Percentiles rank a stretch among this genome's conserved stretches.
These are phyloP conservation scores for Omphalotus guepiniiformis DNA, from an alignment of 768 basidiomycete genomes.

Conservation along the genomic window DNA sequence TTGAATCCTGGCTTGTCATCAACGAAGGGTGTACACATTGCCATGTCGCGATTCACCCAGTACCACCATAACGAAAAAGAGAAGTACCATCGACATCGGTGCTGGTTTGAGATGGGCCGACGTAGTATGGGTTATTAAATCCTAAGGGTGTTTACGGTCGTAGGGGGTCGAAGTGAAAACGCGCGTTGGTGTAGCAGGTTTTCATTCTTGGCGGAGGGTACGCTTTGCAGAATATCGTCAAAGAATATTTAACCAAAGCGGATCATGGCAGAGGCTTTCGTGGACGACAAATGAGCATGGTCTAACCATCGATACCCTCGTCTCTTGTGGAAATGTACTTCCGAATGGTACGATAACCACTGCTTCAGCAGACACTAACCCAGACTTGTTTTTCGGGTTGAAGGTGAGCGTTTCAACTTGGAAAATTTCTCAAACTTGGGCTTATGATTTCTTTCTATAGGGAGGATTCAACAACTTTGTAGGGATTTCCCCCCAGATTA, in stretches of 20 bases:
- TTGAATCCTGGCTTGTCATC: conserved; percentile 34
- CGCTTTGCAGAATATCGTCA: neutral
- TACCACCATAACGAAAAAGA: conserved; percentile 16
- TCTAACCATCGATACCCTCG: conserved; percentile 34
- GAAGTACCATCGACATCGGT: conserved; percentile 14
- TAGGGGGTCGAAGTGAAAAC: conserved; percentile 36
- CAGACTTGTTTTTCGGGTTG: conserved; percentile 39
- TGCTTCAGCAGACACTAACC: conserved; percentile 25
- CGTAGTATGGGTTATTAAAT: conserved; percentile 36
- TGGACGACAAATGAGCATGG: conserved; percentile 41
- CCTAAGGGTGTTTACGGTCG: conserved; percentile 30
- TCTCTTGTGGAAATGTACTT: conserved; percentile 33
- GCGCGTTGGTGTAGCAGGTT: conserved; percentile 36
- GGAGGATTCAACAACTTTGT: conserved; percentile 64
- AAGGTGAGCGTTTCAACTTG: conserved; percentile 23
- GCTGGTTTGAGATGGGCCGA: conserved; percentile 34
- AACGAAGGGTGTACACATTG: conserved; percentile 34
- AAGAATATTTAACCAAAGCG: neutral
- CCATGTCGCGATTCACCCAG: conserved; percentile 25
- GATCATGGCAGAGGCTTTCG: conserved; percentile 35
- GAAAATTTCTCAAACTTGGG: neutral
- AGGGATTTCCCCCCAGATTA: conserved; percentile 8
- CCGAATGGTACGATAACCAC: conserved; percentile 32
- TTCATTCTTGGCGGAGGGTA: conserved; percentile 38
- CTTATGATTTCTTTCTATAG: conserved; percentile 26